Conservation (phyloP, 257 asterid genomes). For the Petunia secreta region DNA sequence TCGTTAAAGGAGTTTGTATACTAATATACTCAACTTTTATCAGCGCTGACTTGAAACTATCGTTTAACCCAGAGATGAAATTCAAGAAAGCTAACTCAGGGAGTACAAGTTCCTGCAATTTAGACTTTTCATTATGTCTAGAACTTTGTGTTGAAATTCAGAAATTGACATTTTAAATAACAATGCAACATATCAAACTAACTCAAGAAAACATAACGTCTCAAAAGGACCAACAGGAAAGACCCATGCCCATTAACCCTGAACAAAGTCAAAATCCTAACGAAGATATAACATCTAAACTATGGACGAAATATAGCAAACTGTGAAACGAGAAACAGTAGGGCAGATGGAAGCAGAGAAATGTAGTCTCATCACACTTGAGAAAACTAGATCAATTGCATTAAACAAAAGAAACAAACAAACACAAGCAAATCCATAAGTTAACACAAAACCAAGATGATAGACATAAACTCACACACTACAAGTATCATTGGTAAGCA, state of each 20-base stretch:
- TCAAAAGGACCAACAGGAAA: neutral
- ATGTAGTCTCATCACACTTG: neutral
- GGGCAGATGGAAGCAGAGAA: slow-evolving; percentile 4
- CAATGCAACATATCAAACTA: neutral
- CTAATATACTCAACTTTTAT: neutral
- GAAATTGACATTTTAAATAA: neutral
- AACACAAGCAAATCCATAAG: slow-evolving; percentile 24
- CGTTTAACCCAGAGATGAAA: neutral
- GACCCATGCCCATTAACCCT: neutral
- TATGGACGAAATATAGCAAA: slow-evolving; percentile 5
- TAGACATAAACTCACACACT: slow-evolving; percentile 72
- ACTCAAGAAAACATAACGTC: slow-evolving; percentile 4
- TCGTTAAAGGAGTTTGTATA: neutral
- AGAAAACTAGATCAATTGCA: neutral
- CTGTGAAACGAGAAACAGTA: neutral
- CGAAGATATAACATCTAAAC: neutral
- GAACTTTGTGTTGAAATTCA: neutral
- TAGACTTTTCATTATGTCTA: neutral
- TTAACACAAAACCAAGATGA: slow-evolving; percentile 22
- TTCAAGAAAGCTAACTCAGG: neutral
- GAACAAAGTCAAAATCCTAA: neutral
- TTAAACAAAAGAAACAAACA: neutral
- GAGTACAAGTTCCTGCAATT: neutral
- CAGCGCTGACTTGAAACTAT: neutral
- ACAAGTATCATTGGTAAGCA: slow-evolving; percentile 80